phyloP scores from a whole-genome alignment of 768 basidiomycete species.

The Suillus subalutaceus region DNA sequence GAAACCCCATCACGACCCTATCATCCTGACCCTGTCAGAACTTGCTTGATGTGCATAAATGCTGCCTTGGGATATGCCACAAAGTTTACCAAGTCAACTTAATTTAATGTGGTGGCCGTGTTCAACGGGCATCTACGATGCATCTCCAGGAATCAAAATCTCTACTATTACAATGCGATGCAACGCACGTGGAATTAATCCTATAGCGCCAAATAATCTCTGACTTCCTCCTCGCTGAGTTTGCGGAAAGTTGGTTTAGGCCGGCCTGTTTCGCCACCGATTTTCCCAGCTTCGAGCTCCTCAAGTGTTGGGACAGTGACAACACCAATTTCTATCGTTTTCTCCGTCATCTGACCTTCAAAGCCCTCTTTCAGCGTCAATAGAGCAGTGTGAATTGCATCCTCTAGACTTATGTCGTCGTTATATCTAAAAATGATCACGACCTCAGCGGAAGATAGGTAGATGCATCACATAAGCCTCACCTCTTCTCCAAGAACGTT shows the following conservation, averaged over 20 bases:
- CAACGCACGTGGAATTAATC: conserved; percentile 34
- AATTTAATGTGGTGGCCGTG: not conserved
- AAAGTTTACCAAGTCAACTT: not conserved
- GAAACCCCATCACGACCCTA: not conserved
- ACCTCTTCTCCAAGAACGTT: conserved; percentile 99
- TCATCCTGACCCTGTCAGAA: not conserved
- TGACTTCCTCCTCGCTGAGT: conserved; percentile 94
- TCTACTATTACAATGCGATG: conserved; percentile 11
- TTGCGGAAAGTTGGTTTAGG: conserved; percentile 92
- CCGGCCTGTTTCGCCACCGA: conserved; percentile 67
- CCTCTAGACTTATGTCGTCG: conserved; percentile 98
- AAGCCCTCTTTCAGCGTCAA: conserved; percentile 98
- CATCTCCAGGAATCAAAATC: conserved; percentile 6
- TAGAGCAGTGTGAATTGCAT: conserved; percentile 98
- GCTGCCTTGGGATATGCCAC: not conserved
- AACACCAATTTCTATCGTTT: conserved; percentile 98
- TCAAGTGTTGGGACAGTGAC: conserved; percentile 82
- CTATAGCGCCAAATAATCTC: conserved; percentile 90
- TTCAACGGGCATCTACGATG: conserved; percentile 2
- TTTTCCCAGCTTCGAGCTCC: conserved; percentile 61
- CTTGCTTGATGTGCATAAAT: not conserved
- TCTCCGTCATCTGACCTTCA: conserved; percentile 99
- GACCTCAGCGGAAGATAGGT: conserved; percentile 19
- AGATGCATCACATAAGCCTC: conserved; percentile 36
- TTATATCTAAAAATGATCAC: conserved; percentile 74